A percentile compares a stretch with the other conserved stretches of the same genome.
Conservation (phyloP, 345 rosid genomes). For the Heritiera fomes region DNA sequence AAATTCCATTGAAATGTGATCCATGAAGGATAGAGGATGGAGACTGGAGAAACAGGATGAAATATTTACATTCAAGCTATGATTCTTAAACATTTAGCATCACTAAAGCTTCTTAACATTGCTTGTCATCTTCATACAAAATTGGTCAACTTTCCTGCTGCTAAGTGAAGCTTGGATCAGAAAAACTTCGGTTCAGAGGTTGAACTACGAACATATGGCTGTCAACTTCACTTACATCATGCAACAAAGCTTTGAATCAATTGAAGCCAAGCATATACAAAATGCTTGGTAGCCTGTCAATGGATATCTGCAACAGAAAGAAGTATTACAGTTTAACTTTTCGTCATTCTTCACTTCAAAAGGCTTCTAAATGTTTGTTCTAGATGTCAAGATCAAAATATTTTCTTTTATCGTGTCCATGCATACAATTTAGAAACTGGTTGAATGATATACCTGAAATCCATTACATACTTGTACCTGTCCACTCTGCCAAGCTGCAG, state of each 20-base stretch:
- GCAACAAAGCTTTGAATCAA: slow-evolving; percentile 91
- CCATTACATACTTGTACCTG: slow-evolving; percentile 67
- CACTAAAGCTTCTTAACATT: background rate
- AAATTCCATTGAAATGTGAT: background rate
- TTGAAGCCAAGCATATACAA: slow-evolving; percentile 86
- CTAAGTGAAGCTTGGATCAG: background rate
- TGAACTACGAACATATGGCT: slow-evolving; percentile 37
- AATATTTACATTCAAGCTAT: background rate
- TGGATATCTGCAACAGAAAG: slow-evolving; percentile 62
- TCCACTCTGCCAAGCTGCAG: slow-evolving; percentile 90
- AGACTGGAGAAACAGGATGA: background rate
- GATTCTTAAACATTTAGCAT: background rate
- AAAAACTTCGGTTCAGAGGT: slow-evolving; percentile 45
- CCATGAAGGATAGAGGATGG: background rate
- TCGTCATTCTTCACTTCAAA: background rate
- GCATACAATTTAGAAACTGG: background rate
- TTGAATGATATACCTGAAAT: slow-evolving; percentile 61
- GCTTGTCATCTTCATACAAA: background rate
- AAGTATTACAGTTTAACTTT: background rate
- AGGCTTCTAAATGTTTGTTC: background rate
- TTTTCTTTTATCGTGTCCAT: background rate
- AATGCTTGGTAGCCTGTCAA: slow-evolving; percentile 82
- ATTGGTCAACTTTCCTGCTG: background rate
- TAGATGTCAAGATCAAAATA: background rate
- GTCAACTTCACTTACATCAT: slow-evolving; percentile 39